Conservation (phyloP, 2,329 filamentous ascomycete genomes). For the Elsinoe ampelina region DNA sequence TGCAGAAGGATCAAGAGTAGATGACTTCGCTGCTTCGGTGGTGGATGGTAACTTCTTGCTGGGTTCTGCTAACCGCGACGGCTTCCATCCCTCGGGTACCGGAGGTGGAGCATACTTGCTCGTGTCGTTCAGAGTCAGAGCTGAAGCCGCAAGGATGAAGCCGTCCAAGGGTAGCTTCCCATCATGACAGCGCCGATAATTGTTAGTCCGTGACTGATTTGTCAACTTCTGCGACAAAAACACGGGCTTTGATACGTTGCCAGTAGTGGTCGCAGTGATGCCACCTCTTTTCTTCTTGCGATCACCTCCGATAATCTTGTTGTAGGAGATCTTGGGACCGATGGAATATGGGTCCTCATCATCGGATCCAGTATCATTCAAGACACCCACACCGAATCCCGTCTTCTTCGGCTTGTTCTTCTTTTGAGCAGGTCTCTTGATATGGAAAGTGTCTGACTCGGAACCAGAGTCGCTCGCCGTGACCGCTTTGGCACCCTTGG, state of each 20-base stretch:
- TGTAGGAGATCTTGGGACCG: slow-evolving; percentile 83
- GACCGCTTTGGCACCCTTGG: slow-evolving; percentile 9
- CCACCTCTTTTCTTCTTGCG: slow-evolving; percentile 60
- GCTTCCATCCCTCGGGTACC: slow-evolving; percentile 67
- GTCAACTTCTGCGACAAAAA: slow-evolving; percentile 61
- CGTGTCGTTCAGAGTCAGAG: slow-evolving; percentile 33
- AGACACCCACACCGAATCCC: slow-evolving; percentile 75
- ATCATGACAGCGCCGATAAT: slow-evolving; percentile 67
- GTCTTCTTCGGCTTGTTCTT: slow-evolving; percentile 50
- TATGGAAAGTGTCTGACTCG: slow-evolving; percentile 21
- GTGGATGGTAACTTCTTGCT: slow-evolving; percentile 30
- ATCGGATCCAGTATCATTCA: slow-evolving; percentile 91
- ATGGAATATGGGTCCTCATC: slow-evolving; percentile 92
- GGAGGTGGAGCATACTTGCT: slow-evolving; percentile 53
- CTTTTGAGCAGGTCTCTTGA: slow-evolving; percentile 27
- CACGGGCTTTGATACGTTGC: slow-evolving; percentile 44
- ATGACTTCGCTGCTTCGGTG: slow-evolving; percentile 67
- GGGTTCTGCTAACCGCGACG: slow-evolving; percentile 31
- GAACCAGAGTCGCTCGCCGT: slow-evolving; percentile 18
- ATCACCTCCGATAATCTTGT: slow-evolving; percentile 67
- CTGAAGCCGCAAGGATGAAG: slow-evolving; percentile 58
- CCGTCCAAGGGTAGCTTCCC: slow-evolving; percentile 70
- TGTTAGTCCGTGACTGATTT: slow-evolving; percentile 29
- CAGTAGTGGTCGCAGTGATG: slow-evolving; percentile 19
- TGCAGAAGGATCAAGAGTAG: slow-evolving; percentile 62